A percentile compares a stretch with the other conserved stretches of the same genome.
phyloP scores from a whole-genome alignment of 192 early-diverging fungal species.

The Gamsiella multidivaricata region DNA sequence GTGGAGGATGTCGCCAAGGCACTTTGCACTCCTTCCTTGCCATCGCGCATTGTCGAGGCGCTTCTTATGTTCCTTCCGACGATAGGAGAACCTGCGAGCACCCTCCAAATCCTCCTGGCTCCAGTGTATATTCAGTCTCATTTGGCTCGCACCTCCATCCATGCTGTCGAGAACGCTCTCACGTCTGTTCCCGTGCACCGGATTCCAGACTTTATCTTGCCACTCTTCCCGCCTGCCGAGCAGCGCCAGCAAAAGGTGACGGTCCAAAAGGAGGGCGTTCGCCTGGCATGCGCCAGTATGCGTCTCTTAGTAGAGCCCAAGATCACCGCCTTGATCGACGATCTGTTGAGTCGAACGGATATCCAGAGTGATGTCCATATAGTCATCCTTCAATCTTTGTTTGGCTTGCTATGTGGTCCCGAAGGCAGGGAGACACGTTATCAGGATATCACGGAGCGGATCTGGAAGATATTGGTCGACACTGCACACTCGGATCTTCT shows the following conservation, averaged over 20 bases:
- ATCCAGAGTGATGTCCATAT: conserved; percentile 26
- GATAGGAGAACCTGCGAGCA: conserved; percentile 27
- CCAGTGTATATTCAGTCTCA: conserved; percentile 46
- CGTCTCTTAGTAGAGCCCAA: conserved; percentile 11
- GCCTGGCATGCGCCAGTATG: conserved; percentile 31
- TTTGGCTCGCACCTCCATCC: conserved; percentile 44
- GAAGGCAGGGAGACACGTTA: conserved; percentile 33
- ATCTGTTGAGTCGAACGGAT: conserved; percentile 17
- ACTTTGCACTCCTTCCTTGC: conserved; percentile 37
- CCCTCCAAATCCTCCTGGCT: conserved; percentile 30
- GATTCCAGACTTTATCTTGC: conserved; percentile 37
- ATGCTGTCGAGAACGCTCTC: conserved; percentile 50
- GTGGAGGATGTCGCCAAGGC: conserved; percentile 38
- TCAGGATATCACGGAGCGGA: conserved; percentile 13
- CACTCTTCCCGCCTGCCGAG: conserved; percentile 26
- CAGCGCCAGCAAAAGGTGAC: conserved; percentile 44
- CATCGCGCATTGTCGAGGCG: conserved; percentile 33
- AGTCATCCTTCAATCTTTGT: conserved; percentile 29
- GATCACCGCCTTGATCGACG: conserved; percentile 23
- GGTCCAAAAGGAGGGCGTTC: conserved; percentile 46
- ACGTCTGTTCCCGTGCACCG: conserved; percentile 19
- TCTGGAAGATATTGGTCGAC: conserved; percentile 17
- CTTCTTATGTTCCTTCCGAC: conserved; percentile 47
- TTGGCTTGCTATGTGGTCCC: conserved; percentile 20
- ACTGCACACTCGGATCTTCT: conserved; percentile 14